phyloP scores from a whole-genome alignment of 805 yeast genomes.

The Cyberlindnera petersonii region DNA sequence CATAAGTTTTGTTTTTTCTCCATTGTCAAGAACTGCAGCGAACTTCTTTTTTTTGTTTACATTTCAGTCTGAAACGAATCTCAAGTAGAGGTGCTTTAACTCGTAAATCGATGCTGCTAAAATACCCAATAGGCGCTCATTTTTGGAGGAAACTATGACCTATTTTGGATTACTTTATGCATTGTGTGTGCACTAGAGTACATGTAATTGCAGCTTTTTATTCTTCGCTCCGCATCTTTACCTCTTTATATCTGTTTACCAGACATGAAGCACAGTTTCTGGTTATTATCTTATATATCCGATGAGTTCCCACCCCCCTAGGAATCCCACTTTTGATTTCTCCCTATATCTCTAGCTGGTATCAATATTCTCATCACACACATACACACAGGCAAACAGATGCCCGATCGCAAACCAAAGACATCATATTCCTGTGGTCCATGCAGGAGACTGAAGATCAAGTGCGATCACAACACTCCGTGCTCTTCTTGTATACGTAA shows the following conservation, averaged over 20 bases:
- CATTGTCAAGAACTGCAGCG: too few species aligned
- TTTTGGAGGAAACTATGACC: too few species aligned
- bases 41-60: slow-evolving; percentile 9
- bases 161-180: too few species aligned
- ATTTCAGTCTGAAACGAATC: slow-evolving; percentile 10
- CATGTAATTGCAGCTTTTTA: too few species aligned
- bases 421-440: slow-evolving; percentile 20
- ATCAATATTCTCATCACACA: background rate
- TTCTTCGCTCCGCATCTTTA: too few species aligned
- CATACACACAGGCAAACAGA: background rate
- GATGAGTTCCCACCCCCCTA: too few species aligned
- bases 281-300: too few species aligned
- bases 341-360: background rate
- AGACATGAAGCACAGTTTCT: too few species aligned
- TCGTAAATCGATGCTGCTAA: background rate
- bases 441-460: slow-evolving; percentile 19
- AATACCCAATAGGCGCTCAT: too few species aligned
- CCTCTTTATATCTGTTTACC: too few species aligned
- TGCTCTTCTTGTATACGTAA: slow-evolving; percentile 19
- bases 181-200: too few species aligned
- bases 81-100: background rate
- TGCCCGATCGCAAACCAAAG: slow-evolving; percentile 16
- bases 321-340: background rate
- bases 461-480: slow-evolving; percentile 21
- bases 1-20: too few species aligned